Percentiles rank a stretch among this genome's conserved stretches.
Evolutionary conservation across 2,329 filamentous ascomycete species (phyloP).

Genomic region (Epichloe brachyelytri): DNA sequence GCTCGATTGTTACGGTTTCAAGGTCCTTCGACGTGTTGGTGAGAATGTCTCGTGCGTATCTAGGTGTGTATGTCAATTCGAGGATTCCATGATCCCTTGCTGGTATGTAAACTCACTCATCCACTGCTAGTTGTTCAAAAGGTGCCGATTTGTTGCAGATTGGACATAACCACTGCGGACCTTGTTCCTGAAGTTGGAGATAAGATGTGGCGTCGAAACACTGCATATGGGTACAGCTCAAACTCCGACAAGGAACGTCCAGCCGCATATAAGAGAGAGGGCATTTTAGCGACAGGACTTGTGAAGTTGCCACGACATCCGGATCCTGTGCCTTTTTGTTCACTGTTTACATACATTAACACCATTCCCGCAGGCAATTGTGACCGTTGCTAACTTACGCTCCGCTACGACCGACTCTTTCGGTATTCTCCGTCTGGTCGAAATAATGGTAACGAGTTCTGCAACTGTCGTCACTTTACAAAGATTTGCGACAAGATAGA

Average conservation of each 20-base stretch:
- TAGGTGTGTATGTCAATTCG: constrained; percentile 18
- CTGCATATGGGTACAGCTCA: constrained; percentile 74
- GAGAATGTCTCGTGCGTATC: constrained; percentile 81
- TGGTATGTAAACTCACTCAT: constrained; percentile 49
- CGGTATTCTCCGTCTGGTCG: constrained; percentile 56
- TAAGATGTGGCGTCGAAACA: constrained; percentile 94
- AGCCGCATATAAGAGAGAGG: constrained; percentile 81
- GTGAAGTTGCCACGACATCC: constrained; percentile 81
- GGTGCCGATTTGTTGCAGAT: constrained; percentile 76
- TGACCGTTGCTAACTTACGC: constrained; percentile 39
- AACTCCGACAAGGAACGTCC: constrained; percentile 63
- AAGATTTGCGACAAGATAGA: constrained; percentile 59
- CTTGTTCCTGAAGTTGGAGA: constrained; percentile 87
- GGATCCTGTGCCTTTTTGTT: constrained; percentile 69
- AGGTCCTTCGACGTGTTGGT: constrained; percentile 54
- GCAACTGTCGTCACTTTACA: constrained; percentile 62
- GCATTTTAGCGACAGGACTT: constrained; percentile 82
- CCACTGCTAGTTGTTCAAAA: constrained; percentile 73
- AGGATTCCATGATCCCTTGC: neutral
- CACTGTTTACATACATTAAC: constrained; percentile 38
- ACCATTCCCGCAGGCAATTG: neutral
- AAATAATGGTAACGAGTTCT: constrained; percentile 56
- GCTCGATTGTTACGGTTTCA: constrained; percentile 84
- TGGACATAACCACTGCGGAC: constrained; percentile 91
- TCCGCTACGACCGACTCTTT: constrained; percentile 74